phyloP scores from a whole-genome alignment of 2,329 filamentous ascomycete genomes.

The Penicillium sp. region DNA sequence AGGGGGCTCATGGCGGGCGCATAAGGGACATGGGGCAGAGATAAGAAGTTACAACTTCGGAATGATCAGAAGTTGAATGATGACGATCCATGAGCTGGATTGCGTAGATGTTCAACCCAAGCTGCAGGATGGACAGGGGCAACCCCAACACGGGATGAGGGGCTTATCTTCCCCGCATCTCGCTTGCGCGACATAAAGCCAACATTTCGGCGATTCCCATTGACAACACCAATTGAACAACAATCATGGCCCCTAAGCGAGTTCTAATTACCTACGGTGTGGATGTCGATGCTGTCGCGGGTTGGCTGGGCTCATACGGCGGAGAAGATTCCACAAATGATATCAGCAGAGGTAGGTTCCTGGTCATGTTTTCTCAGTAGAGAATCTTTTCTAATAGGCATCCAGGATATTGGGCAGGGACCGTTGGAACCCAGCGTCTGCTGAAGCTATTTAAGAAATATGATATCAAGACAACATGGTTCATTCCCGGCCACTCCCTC shows the following conservation, averaged over 20 bases:
- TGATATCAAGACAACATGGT: slow-evolving; percentile 65
- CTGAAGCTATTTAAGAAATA: slow-evolving; percentile 70
- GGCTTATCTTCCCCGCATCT: slow-evolving; percentile 17
- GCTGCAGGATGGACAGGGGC: background rate
- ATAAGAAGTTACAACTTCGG: background rate
- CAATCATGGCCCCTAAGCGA: slow-evolving; percentile 25
- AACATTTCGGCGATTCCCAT: background rate
- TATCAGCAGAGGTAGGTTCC: slow-evolving; percentile 28
- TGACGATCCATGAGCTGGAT: background rate
- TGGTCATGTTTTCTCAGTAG: background rate
- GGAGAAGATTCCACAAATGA: slow-evolving; percentile 35
- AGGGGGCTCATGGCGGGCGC: background rate
- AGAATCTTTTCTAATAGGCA: background rate
- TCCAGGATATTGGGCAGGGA: slow-evolving; percentile 63
- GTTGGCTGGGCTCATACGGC: slow-evolving; percentile 35
- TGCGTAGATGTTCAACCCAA: background rate
- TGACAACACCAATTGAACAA: background rate
- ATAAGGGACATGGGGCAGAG: background rate
- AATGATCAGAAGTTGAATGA: background rate
- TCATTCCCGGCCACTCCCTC: slow-evolving; percentile 61
- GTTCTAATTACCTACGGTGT: slow-evolving; percentile 32
- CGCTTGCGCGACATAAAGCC: background rate
- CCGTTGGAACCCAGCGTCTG: slow-evolving; percentile 60
- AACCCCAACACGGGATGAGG: background rate
- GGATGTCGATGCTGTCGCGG: slow-evolving; percentile 35